A percentile compares a stretch with the other conserved stretches of the same genome.
Evolutionary conservation across 257 asterid genomes (phyloP).

Genomic region (Capsicum baccatum): DNA sequence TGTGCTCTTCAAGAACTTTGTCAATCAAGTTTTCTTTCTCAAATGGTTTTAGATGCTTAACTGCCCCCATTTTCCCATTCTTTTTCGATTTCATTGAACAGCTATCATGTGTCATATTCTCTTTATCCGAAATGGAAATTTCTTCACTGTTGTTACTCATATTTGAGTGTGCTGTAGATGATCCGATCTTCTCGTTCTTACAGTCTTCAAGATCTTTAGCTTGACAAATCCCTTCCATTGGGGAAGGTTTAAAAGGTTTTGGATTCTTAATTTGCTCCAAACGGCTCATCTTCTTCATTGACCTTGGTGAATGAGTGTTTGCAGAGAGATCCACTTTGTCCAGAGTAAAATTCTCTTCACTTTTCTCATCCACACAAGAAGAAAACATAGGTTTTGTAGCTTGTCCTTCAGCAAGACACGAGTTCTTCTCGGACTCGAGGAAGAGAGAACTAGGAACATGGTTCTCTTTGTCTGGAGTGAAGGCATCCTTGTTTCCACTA

Average conservation of each 20-base stretch:
- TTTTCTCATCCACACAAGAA: conserved; percentile 39
- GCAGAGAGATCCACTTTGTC: not conserved
- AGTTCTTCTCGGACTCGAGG: conserved; percentile 40
- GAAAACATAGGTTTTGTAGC: conserved; percentile 35
- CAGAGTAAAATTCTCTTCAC: conserved; percentile 38
- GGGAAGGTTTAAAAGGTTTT: conserved; percentile 1
- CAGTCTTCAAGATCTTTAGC: conserved; percentile 12
- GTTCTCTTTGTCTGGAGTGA: conserved; percentile 71
- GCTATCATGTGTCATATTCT: conserved; percentile 58
- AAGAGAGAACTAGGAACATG: conserved; percentile 44
- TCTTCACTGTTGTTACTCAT: conserved; percentile 26
- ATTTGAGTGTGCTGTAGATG: not conserved
- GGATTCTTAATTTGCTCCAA: conserved; percentile 16
- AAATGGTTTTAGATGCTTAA: conserved; percentile 32
- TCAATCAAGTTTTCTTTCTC: conserved; percentile 31
- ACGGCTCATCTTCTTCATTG: conserved; percentile 30
- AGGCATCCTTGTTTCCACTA: conserved; percentile 35
- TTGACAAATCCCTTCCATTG: not conserved
- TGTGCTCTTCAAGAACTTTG: conserved; percentile 46
- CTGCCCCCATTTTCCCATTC: conserved; percentile 27
- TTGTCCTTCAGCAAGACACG: conserved; percentile 36
- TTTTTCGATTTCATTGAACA: conserved; percentile 43
- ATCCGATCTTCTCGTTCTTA: not conserved
- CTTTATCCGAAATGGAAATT: conserved; percentile 63
- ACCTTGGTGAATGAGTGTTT: conserved; percentile 16